phyloP scores from a whole-genome alignment of 352 stramenopile species.

The Phytophthora colocasiae region DNA sequence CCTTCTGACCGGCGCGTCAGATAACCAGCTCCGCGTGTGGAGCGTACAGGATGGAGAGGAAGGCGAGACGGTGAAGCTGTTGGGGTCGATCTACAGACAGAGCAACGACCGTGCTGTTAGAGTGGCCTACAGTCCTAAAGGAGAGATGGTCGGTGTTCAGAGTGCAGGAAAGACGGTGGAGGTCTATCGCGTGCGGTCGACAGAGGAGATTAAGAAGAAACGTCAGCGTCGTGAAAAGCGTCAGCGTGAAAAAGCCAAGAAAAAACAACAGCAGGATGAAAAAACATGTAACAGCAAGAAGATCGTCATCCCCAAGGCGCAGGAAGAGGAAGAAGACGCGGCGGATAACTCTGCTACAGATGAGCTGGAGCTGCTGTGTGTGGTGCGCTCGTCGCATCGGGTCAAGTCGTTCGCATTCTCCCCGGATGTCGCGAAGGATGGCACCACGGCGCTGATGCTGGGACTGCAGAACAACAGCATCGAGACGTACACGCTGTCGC shows the following conservation, averaged over 20 bases:
- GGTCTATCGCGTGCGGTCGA: conserved; percentile 87
- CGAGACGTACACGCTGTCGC: conserved; percentile 86
- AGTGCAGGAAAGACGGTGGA: conserved; percentile 91
- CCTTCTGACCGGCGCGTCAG: conserved; percentile 80
- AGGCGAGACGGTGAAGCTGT: conserved; percentile 54
- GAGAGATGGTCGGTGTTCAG: conserved; percentile 79
- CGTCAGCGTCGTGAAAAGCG: conserved; percentile 90
- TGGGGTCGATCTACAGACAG: conserved; percentile 79
- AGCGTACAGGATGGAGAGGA: conserved; percentile 54
- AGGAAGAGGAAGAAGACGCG: conserved; percentile 58
- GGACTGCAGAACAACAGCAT: conserved; percentile 93
- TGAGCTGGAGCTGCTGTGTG: conserved; percentile 87
- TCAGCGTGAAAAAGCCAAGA: conserved; percentile 88
- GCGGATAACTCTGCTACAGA: conserved; percentile 76
- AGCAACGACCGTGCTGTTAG: conserved; percentile 76
- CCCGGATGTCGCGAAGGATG: conserved; percentile 82
- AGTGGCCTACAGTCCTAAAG: conserved; percentile 65
- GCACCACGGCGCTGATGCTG: conserved; percentile 84
- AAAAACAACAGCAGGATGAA: conserved; percentile 59
- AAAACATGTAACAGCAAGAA: conserved; percentile 37
- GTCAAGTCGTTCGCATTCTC: conserved; percentile 91
- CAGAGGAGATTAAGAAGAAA: conserved; percentile 93
- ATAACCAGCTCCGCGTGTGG: conserved; percentile 87
- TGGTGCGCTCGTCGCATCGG: conserved; percentile 86
- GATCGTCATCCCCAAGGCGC: conserved; percentile 38